Conservation (phyloP, 1,284 basidiomycete genomes). For the Ganoderma resinaceum region DNA sequence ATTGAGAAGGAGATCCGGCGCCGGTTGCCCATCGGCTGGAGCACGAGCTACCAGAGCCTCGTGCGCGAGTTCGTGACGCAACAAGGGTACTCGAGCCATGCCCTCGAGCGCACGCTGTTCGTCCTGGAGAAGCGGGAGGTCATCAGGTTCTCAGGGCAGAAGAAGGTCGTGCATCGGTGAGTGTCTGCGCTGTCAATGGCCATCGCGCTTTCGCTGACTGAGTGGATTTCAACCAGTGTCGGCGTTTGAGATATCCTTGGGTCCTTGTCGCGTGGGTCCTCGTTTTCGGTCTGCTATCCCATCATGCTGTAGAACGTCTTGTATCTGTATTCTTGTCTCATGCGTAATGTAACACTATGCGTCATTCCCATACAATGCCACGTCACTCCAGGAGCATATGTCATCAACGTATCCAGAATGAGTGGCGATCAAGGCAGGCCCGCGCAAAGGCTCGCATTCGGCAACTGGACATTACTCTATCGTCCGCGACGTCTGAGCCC, state of each 20-base stretch:
- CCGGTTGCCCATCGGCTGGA: constrained; percentile 95
- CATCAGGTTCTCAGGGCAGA: constrained; percentile 82
- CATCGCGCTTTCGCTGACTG: neutral
- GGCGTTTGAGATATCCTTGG: constrained; percentile 28
- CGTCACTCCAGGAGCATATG: neutral
- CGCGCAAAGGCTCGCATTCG: neutral
- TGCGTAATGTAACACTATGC: constrained; percentile 26
- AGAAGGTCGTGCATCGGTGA: constrained; percentile 38
- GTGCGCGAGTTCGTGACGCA: constrained; percentile 95
- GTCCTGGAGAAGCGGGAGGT: constrained; percentile 97
- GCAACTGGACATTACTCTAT: constrained; percentile 12
- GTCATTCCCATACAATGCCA: constrained; percentile 1
- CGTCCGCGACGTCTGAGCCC: constrained; percentile 18
- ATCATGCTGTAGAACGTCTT: constrained; percentile 21
- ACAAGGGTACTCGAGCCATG: constrained; percentile 91
- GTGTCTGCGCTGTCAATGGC: constrained; percentile 7
- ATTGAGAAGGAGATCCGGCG: constrained; percentile 93
- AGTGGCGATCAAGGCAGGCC: neutral
- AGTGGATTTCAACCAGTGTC: constrained; percentile 18
- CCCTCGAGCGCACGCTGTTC: constrained; percentile 91
- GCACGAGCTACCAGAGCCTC: constrained; percentile 93
- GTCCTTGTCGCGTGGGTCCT: constrained; percentile 1
- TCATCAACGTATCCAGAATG: neutral
- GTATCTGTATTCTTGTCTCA: constrained; percentile 23
- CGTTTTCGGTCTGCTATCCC: constrained; percentile 23